Percentiles rank a stretch among this genome's conserved stretches.
Conservation (phyloP, 352 stramenopile genomes). For the Lagenidium giganteum region DNA sequence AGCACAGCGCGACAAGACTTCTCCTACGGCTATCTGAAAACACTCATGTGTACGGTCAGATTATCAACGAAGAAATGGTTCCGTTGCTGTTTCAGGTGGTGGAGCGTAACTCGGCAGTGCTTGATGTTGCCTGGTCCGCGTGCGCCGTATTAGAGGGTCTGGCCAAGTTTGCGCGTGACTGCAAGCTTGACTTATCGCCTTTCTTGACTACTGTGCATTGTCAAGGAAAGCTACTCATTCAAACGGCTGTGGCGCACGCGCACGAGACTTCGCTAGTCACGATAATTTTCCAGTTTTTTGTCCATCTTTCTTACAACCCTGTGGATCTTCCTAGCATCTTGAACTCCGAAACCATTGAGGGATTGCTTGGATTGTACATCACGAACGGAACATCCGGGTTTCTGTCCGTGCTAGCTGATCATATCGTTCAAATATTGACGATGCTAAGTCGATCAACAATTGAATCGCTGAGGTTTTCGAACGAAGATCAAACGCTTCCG, state of each 20-base stretch:
- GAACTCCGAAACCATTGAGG: conserved; percentile 51
- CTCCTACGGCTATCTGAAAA: conserved; percentile 29
- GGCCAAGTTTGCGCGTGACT: conserved; percentile 47
- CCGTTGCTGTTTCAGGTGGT: conserved; percentile 45
- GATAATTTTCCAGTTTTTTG: conserved; percentile 51
- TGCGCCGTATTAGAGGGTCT: conserved; percentile 73
- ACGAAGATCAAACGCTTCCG: conserved; percentile 46
- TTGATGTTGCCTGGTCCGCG: conserved; percentile 37
- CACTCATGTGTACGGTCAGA: conserved; percentile 39
- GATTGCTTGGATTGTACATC: conserved; percentile 52
- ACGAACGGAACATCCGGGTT: conserved; percentile 21
- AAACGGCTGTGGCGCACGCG: conserved; percentile 23
- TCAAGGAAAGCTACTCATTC: conserved; percentile 33
- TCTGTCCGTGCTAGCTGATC: conserved; percentile 23
- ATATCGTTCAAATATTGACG: conserved; percentile 42
- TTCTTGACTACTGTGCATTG: conserved; percentile 34
- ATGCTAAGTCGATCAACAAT: conserved; percentile 33
- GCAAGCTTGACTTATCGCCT: conserved; percentile 46
- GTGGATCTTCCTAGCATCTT: conserved; percentile 41
- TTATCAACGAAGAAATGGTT: conserved; percentile 50
- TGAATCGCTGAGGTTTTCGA: conserved; percentile 32
- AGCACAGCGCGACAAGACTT: conserved; percentile 26
- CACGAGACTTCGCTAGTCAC: conserved; percentile 26
- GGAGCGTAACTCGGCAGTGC: conserved; percentile 41
- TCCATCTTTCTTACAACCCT: conserved; percentile 41